A percentile compares a stretch with the other conserved stretches of the same genome.
Conservation (phyloP, 192 early-diverging fungal genomes). For the Paraglomus occultum region DNA sequence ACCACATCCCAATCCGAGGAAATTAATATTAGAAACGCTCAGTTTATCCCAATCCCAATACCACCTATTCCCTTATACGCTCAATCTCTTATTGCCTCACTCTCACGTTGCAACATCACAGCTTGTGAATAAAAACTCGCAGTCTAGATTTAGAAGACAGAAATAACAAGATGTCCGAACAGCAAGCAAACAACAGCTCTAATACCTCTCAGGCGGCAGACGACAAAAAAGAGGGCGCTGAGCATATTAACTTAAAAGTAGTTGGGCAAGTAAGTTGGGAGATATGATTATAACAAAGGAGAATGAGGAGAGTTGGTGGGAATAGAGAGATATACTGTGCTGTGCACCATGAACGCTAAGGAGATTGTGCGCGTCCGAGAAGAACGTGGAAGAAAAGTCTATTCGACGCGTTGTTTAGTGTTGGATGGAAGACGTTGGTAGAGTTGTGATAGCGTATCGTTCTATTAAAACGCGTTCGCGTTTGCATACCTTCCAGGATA, state of each 20-base stretch:
- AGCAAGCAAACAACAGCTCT: too few relatives aligned
- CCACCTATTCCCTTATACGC: too few relatives aligned
- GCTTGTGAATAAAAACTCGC: too few relatives aligned
- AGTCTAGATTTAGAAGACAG: too few relatives aligned
- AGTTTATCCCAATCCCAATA: too few relatives aligned
- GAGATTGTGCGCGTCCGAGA: not conserved
- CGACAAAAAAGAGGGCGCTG: conserved; percentile 46
- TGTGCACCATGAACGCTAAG: not conserved
- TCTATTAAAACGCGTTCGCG: not conserved
- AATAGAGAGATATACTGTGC: conserved; percentile 1
- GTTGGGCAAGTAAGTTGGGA: conserved; percentile 73
- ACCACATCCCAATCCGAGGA: too few relatives aligned
- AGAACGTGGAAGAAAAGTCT: not conserved
- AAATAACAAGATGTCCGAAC: too few relatives aligned
- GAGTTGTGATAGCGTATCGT: not conserved
- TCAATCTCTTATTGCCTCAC: too few relatives aligned
- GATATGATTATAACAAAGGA: not conserved
- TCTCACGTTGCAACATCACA: too few relatives aligned
- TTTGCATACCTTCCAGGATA: not conserved
- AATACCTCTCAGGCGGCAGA: too few relatives aligned
- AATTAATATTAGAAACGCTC: too few relatives aligned
- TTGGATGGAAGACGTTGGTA: conserved; percentile 16
- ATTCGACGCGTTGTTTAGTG: not conserved
- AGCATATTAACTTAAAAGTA: conserved; percentile 94
- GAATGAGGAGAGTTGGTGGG: conserved; percentile 1